Conservation (phyloP, 2,329 filamentous ascomycete genomes). For the Chaetomiaceae sp. region DNA sequence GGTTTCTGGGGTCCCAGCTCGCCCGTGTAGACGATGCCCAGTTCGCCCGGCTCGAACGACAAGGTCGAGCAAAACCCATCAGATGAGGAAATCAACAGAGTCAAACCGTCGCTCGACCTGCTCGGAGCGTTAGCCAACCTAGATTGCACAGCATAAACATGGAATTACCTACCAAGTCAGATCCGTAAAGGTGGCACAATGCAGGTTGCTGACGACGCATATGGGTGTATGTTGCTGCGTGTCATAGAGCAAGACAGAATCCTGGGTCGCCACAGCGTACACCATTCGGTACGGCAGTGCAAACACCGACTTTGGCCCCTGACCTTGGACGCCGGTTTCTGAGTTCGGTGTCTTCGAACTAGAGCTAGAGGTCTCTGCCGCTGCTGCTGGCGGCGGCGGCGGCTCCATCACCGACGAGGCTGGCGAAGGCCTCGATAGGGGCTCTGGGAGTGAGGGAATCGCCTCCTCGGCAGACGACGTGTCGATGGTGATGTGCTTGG, state of each 20-base stretch:
- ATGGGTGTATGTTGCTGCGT: slow-evolving; percentile 94
- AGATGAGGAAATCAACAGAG: slow-evolving; percentile 88
- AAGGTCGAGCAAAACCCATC: slow-evolving; percentile 96
- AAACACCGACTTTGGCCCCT: slow-evolving; percentile 68
- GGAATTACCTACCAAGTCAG: slow-evolving; percentile 70
- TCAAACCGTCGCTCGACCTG: slow-evolving; percentile 48
- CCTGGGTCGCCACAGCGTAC: slow-evolving; percentile 94
- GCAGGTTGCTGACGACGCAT: slow-evolving; percentile 92
- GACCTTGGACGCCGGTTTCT: slow-evolving; percentile 45
- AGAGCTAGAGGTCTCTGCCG: slow-evolving; percentile 47
- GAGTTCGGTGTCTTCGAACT: slow-evolving; percentile 45
- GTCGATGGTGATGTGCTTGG: slow-evolving; percentile 90
- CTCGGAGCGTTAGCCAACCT: slow-evolving; percentile 31
- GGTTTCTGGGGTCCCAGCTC: slow-evolving; percentile 52
- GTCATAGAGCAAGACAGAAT: slow-evolving; percentile 91
- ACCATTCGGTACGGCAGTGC: slow-evolving; percentile 87
- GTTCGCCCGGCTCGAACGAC: slow-evolving; percentile 75
- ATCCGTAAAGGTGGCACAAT: slow-evolving; percentile 96
- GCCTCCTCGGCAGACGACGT: slow-evolving; percentile 83
- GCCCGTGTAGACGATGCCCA: slow-evolving; percentile 75
- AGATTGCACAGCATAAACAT: neutral
- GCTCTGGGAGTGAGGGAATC: slow-evolving; percentile 79
- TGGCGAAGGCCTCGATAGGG: slow-evolving; percentile 59
- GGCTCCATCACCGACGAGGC: slow-evolving; percentile 72
- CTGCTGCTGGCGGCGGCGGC: slow-evolving; percentile 57